Base-by-base conservation (phyloP, 495 filamentous ascomycete genomes). In the Talaromyces wortmannii region DNA sequence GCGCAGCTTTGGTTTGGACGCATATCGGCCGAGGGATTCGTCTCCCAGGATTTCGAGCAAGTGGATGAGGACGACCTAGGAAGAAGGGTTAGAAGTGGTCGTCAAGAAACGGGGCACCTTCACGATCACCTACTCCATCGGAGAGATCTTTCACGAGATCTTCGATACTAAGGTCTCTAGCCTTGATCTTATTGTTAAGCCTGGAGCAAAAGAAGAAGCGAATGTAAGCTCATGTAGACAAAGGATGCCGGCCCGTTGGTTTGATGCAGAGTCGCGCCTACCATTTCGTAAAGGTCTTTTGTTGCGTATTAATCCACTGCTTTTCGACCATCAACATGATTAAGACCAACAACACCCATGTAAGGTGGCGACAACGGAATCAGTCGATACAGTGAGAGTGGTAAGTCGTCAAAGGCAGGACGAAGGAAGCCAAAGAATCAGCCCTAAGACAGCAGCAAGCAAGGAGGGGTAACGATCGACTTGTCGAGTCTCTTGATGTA, bases 241-340 rank as follows among this genome's bases (percentile, higher is more conserved):
- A 23, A 23, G 2, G 23, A 23, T 23, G 23, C 23, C 4, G 23
- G 4, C 23, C 23, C 1, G 23, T 23, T 23, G 23, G 4, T 1
- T 23, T 23, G 4, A 4, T 23, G 23, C 23, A 23, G 23, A 23
- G 23, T 23, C 23, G 23, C 45, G 66, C 79, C 52, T 64, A 91
- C 90, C 94, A 97, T 85, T 97, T 97, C 16, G 91, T 95, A 69
- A 97, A 97, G n/a, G 94, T 98, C 82, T 97, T 98, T 70, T 97
- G 88, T 76, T 97, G 92, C 64, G 96, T 92, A 63, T 85, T 90
- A 64, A 97, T 85, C 92, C 92, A 97, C 74, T 86, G 86, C 78
- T 92, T 88, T 77, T 96, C 83, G 61, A 83, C 77, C 68, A 79
- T 71, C 69, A 81, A 77, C 82, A 86, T 85, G 46, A 59, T 77